Conservation (phyloP, 2,329 filamentous ascomycete species). For the Aspergillus persii region DNA sequence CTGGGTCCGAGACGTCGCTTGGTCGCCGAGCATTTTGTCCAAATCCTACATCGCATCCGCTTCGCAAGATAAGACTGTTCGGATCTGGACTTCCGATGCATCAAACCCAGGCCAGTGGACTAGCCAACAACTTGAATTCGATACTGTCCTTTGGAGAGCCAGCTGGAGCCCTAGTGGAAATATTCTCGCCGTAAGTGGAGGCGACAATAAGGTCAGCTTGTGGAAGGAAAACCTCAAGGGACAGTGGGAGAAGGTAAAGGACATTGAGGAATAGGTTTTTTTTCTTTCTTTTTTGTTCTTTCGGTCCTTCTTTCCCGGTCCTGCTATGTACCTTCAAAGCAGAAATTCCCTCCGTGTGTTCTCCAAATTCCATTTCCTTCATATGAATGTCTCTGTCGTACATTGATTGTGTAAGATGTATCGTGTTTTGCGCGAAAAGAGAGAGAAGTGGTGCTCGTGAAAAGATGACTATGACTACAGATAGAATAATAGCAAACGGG, state of each 20-base stretch:
- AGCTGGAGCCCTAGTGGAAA: conserved; percentile 98
- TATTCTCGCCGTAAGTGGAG: conserved; percentile 87
- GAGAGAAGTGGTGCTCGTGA: too few relatives aligned
- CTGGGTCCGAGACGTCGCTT: conserved; percentile 97
- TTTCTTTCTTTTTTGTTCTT: conserved; percentile 13
- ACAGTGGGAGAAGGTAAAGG: conserved; percentile 96
- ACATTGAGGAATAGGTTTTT: conserved; percentile 72
- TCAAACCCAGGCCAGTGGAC: conserved; percentile 72
- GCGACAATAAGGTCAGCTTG: conserved; percentile 93
- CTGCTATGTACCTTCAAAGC: conserved; percentile 1
- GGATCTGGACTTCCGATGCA: conserved; percentile 86
- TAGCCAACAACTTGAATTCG: conserved; percentile 81
- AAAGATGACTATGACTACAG: background rate
- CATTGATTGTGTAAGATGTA: too few relatives aligned
- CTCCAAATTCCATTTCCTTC: conserved; percentile 3
- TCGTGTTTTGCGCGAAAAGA: too few relatives aligned
- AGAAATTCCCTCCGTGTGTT: background rate
- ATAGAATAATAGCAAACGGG: background rate
- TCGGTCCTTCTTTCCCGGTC: conserved; percentile 13
- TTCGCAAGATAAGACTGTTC: conserved; percentile 93
- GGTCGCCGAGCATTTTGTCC: conserved; percentile 90
- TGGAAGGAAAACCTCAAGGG: conserved; percentile 99
- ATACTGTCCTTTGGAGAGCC: conserved; percentile 88
- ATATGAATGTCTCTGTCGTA: too few relatives aligned
- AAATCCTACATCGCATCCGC: conserved; percentile 97